These are phyloP conservation scores for Cryphonectria nitschkei DNA, from an alignment of 2,329 filamentous ascomycete genomes.

Conservation along the genomic window DNA sequence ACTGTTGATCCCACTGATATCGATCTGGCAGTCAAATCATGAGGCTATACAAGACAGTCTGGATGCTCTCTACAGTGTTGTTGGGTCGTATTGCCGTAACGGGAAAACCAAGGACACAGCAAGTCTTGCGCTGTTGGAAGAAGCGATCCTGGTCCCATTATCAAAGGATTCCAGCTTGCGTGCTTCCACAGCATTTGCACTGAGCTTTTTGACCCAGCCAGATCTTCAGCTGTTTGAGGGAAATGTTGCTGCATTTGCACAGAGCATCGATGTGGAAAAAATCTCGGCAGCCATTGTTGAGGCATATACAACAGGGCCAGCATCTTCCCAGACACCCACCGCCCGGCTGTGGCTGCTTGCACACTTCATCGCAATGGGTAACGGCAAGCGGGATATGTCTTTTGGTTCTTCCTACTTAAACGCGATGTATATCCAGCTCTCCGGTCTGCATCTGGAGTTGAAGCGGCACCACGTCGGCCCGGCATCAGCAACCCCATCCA, in stretches of 20 bases:
- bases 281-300: slow-evolving; percentile 49
- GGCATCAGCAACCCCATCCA: slow-evolving; percentile 9
- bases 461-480: slow-evolving; percentile 50
- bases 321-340: slow-evolving; percentile 39
- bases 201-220: slow-evolving; percentile 43
- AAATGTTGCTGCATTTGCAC: slow-evolving; percentile 42
- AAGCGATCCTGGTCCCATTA: slow-evolving; percentile 29
- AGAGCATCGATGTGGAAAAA: slow-evolving; percentile 42
- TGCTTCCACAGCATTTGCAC: slow-evolving; percentile 43
- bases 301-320: slow-evolving; percentile 37
- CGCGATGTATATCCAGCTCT: slow-evolving; percentile 58
- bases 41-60: slow-evolving; percentile 30
- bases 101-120: slow-evolving; percentile 11
- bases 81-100: slow-evolving; percentile 29
- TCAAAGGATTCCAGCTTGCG: slow-evolving; percentile 26
- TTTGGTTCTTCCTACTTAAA: slow-evolving; percentile 50
- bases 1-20: slow-evolving; percentile 29
- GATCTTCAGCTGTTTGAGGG: slow-evolving; percentile 47
- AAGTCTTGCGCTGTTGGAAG: slow-evolving; percentile 26
- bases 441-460: slow-evolving; percentile 55
- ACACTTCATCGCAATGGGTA: slow-evolving; percentile 65
- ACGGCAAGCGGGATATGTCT: slow-evolving; percentile 40
- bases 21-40: slow-evolving; percentile 22
- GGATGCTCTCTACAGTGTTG: slow-evolving; percentile 30
- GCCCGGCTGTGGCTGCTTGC: slow-evolving; percentile 67